These are phyloP conservation scores for Aspergillus ruber DNA, from an alignment of 2,329 filamentous ascomycete genomes.

Conservation along the genomic window DNA sequence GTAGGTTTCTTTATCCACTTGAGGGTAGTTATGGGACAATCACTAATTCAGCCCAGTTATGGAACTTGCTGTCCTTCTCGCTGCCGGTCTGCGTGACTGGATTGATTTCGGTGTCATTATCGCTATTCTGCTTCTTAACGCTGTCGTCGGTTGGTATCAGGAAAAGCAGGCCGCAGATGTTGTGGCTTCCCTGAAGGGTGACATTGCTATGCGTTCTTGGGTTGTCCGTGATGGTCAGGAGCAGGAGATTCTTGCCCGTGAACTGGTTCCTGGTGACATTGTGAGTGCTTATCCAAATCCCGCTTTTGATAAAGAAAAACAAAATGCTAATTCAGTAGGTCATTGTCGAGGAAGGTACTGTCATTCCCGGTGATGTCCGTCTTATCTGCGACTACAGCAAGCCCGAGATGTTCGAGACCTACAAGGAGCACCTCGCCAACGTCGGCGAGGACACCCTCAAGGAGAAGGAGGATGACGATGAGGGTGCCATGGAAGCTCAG, in stretches of 20 bases:
- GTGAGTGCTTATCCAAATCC: constrained; percentile 39
- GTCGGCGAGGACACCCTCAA: constrained; percentile 56
- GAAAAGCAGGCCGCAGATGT: constrained; percentile 76
- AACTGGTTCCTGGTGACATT: constrained; percentile 70
- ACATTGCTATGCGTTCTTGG: constrained; percentile 67
- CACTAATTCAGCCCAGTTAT: constrained; percentile 45
- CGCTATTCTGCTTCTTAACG: constrained; percentile 68
- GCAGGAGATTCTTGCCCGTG: constrained; percentile 62
- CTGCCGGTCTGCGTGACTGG: constrained; percentile 69
- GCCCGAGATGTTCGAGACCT: constrained; percentile 61
- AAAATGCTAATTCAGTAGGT: constrained; percentile 36
- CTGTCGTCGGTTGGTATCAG: constrained; percentile 71
- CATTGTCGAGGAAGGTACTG: constrained; percentile 65
- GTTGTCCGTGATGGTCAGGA: constrained; percentile 63
- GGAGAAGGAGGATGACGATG: constrained; percentile 52
- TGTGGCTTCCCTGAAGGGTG: constrained; percentile 67
- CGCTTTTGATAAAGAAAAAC: neutral
- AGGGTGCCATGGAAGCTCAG: constrained; percentile 50
- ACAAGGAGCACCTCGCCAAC: constrained; percentile 58
- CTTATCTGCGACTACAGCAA: constrained; percentile 67
- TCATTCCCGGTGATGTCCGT: constrained; percentile 62
- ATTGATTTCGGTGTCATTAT: constrained; percentile 72
- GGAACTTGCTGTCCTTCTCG: constrained; percentile 68
- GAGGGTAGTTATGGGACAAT: too few relatives aligned
- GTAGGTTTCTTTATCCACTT: constrained; percentile 43